Conservation (phyloP, 1,284 basidiomycete species). For the Ceratobasidium sp. region DNA sequence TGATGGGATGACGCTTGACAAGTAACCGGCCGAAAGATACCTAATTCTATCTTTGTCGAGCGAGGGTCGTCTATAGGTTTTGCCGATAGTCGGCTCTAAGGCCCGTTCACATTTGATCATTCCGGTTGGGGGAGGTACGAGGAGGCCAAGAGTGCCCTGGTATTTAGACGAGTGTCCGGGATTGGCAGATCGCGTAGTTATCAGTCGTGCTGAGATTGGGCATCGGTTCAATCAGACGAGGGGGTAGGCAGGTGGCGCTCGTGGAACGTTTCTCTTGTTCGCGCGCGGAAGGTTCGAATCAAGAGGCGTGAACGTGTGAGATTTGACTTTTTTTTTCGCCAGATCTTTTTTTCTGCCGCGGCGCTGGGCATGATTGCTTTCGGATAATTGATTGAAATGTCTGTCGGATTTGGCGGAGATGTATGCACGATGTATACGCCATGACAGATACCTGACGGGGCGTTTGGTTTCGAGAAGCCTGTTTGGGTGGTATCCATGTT, state of each 20-base stretch:
- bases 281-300: constrained; percentile 1
- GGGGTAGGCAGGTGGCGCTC: constrained; percentile 6
- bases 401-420: neutral
- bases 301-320: neutral
- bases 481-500: too few species aligned
- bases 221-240: constrained; percentile 3
- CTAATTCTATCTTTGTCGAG: neutral
- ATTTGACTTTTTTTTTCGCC: neutral
- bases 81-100: neutral
- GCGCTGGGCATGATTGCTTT: neutral
- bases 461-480: neutral
- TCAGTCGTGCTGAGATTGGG: neutral
- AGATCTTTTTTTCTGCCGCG: neutral
- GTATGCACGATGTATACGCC: neutral
- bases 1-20: neutral
- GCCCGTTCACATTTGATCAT: neutral
- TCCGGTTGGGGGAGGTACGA: neutral
- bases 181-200: constrained; percentile 8
- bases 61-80: neutral
- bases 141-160: neutral
- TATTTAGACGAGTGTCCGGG: too few species aligned
- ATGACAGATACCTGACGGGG: neutral
- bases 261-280: neutral
- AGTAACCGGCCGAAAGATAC: constrained; percentile 8
- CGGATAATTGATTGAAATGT: neutral